These are phyloP conservation scores for Furcasterigmium sp. DNA, from an alignment of 2,329 filamentous ascomycete genomes.

Conservation along the genomic window DNA sequence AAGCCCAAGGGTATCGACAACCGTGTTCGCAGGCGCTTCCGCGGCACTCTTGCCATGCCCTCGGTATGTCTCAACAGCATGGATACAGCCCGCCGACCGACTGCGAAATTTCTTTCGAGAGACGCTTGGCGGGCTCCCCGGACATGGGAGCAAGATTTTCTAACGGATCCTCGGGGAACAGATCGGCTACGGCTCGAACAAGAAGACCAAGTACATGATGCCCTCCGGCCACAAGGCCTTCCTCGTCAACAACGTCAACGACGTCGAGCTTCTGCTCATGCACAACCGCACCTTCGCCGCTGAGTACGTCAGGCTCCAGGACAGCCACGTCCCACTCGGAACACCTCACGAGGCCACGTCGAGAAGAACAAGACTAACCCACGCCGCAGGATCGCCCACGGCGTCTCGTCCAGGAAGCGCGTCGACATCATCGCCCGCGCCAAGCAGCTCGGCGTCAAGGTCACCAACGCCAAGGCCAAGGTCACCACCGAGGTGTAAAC, in stretches of 20 bases:
- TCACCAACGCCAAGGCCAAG: constrained; percentile 99
- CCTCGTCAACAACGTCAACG: constrained; percentile 94
- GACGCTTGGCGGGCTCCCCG: constrained; percentile 1
- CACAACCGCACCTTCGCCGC: constrained; percentile 99
- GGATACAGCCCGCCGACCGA: constrained; percentile 8
- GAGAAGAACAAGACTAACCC: constrained; percentile 14
- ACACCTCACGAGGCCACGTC: too few species aligned
- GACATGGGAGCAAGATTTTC: constrained; percentile 7
- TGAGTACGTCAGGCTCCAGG: constrained; percentile 63
- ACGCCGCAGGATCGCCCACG: constrained; percentile 80
- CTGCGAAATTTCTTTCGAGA: constrained; percentile 5
- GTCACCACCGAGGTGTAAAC: constrained; percentile 87
- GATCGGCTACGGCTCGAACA: constrained; percentile 99
- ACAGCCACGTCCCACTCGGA: too few species aligned
- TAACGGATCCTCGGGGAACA: constrained; percentile 29
- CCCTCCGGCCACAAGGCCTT: constrained; percentile 99
- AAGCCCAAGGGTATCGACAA: constrained; percentile 99
- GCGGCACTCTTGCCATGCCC: constrained; percentile 93
- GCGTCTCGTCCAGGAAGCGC: constrained; percentile 97
- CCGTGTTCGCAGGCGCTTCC: constrained; percentile 94
- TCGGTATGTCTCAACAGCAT: constrained; percentile 64
- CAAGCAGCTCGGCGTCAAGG: constrained; percentile 98
- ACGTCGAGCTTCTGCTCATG: constrained; percentile 98
- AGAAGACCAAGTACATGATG: constrained; percentile 98
- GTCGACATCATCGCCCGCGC: constrained; percentile 96